phyloP scores from a whole-genome alignment of 1,284 basidiomycete species.

The Austroboletus novae-zelandiae region DNA sequence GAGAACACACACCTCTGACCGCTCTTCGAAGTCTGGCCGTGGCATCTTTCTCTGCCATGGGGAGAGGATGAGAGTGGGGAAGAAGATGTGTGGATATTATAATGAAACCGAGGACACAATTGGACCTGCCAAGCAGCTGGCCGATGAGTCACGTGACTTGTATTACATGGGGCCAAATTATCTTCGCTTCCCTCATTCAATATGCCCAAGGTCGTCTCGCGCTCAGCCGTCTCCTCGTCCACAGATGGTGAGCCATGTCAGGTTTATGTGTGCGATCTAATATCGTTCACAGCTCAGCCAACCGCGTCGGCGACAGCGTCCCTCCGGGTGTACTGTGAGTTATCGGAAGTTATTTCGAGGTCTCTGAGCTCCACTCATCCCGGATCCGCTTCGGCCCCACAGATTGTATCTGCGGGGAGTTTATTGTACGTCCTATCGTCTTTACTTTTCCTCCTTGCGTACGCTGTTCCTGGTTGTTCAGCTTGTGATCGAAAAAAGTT shows the following conservation, averaged over 20 bases:
- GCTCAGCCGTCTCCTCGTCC: conserved; percentile 77
- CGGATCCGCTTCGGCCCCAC: conserved; percentile 9
- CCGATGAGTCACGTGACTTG: conserved; percentile 28
- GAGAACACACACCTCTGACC: conserved; percentile 59
- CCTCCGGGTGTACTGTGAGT: conserved; percentile 76
- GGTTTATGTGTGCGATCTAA: conserved; percentile 8
- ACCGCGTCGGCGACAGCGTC: conserved; percentile 76
- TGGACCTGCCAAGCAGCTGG: conserved; percentile 15
- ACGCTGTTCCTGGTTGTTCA: conserved; percentile 30
- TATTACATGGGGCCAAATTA: neutral
- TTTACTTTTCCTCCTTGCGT: conserved; percentile 3
- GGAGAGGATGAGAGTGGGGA: conserved; percentile 16
- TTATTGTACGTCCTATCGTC: conserved; percentile 55
- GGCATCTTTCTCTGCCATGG: conserved; percentile 80
- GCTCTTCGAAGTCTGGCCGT: conserved; percentile 72
- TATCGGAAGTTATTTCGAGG: conserved; percentile 3
- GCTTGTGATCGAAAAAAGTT: conserved; percentile 79
- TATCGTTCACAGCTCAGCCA: conserved; percentile 54
- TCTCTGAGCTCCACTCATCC: conserved; percentile 9
- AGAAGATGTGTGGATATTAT: conserved; percentile 21
- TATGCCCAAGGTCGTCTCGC: conserved; percentile 82
- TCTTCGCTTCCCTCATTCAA: neutral
- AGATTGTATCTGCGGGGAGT: conserved; percentile 86
- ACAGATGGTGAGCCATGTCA: conserved; percentile 58
- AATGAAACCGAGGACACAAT: conserved; percentile 29